Base-by-base conservation (phyloP, 371 early-diverging fungal species). In the Apophysomyces ossiformis region DNA sequence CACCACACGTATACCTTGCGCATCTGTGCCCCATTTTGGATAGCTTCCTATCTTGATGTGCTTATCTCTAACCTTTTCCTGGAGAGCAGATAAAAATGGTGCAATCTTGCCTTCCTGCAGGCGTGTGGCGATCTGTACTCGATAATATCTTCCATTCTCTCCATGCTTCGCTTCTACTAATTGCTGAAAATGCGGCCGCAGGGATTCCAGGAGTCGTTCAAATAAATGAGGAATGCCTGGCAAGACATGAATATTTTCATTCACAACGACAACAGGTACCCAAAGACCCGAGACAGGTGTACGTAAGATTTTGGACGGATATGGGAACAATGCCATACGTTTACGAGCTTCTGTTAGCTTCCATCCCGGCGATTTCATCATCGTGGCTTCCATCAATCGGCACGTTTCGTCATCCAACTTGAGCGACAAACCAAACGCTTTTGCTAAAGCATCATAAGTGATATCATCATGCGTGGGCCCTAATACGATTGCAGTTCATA, bases 141-240 rank as follows among this genome's bases (percentile, higher is more conserved):
- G 83, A 35, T 75, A 62, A 65, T 82, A 90, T 41, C 67, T 26
- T 43, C 69, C 63, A 58, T 58, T 15, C 0, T 36, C 8, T 47
- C 72, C 66, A 72, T 38, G 36, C 58, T 68, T 9, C 9, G 65
- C 63, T 2, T 64, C 71, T 8, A 70, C 61, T 15, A 70, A 35
- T 0, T 66, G 35, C 38, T 75, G 45, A 57, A 79, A 69, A 32
- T 70, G 69, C 1, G 79, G 78, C 32, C 62, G 65, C 2, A 84
- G 60, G 1, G 76, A 74, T 0, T 75, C 69, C 0, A 87, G 56
- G 6, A 92, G 73, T 12, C 67, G 70, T 57, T 83, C 79, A 69
- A 92, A 93, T 43, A 92, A 71, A 26, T 75, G 57, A 11, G 93
- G 92, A 37, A 93, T 78, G 0, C 92, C 92, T 0, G 93, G 93